Percentiles rank a stretch among this genome's conserved stretches.
Conservation (phyloP, 2,329 filamentous ascomycete species). For the Herpotrichia juniperi region DNA sequence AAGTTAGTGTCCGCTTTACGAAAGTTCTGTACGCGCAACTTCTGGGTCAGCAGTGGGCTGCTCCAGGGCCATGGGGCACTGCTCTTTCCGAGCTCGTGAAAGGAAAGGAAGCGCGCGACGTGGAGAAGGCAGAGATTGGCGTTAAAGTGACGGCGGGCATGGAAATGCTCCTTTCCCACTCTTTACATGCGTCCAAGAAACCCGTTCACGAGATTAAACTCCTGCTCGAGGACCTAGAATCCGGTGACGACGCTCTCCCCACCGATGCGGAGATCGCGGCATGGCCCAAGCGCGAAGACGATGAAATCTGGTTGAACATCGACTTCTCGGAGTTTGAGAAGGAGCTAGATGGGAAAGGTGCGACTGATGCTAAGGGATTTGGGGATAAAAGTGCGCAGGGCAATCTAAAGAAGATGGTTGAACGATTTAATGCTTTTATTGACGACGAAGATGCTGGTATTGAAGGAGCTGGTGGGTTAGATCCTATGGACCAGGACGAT, state of each 20-base stretch:
- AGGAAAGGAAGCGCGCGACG: slow-evolving; percentile 38
- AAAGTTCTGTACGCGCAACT: slow-evolving; percentile 90
- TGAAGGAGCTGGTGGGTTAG: slow-evolving; percentile 74
- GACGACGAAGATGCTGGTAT: slow-evolving; percentile 82
- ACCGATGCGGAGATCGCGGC: slow-evolving; percentile 71
- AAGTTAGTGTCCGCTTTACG: slow-evolving; percentile 80
- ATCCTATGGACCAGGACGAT: slow-evolving; percentile 72
- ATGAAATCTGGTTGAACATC: slow-evolving; percentile 91
- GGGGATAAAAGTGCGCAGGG: slow-evolving; percentile 72
- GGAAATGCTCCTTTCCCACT: slow-evolving; percentile 79
- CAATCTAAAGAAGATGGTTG: slow-evolving; percentile 88
- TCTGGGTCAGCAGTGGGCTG: slow-evolving; percentile 79
- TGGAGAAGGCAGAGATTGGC: slow-evolving; percentile 66
- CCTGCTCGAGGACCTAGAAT: slow-evolving; percentile 74
- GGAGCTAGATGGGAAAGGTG: slow-evolving; percentile 66
- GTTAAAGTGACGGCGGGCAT: slow-evolving; percentile 92
- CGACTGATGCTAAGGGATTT: slow-evolving; percentile 49
- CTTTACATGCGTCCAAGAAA: slow-evolving; percentile 70
- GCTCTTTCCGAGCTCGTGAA: slow-evolving; percentile 41
- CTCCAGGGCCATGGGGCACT: slow-evolving; percentile 63
- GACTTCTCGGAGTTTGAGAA: slow-evolving; percentile 87
- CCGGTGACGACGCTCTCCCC: slow-evolving; percentile 74
- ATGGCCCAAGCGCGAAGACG: slow-evolving; percentile 78
- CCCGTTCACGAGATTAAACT: slow-evolving; percentile 77
- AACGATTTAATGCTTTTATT: slow-evolving; percentile 89